phyloP scores from a whole-genome alignment of 345 rosid species.

The Citrus glauca region DNA sequence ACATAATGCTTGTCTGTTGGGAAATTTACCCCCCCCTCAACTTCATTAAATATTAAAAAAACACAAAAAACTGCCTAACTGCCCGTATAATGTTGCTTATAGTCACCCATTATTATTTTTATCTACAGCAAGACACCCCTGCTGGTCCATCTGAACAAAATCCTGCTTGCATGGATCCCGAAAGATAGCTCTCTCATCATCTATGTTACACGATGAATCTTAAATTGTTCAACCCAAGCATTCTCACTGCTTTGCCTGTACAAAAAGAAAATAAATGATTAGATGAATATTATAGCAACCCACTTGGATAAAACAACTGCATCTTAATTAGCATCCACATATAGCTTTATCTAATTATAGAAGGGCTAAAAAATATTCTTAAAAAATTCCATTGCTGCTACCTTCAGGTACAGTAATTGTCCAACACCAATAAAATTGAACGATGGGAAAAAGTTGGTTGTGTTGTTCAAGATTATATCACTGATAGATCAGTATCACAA shows the following conservation, averaged over 20 bases:
- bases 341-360: no score
- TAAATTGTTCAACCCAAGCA: not conserved
- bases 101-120: slow-evolving; percentile 11
- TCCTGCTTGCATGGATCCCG: slow-evolving; percentile 5
- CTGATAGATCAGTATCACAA: not conserved
- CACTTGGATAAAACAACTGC: no score
- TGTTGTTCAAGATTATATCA: not conserved
- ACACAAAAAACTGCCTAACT: not conserved
- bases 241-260: slow-evolving; percentile 35
- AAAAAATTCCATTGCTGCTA: not conserved
- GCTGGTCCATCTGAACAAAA: slow-evolving; percentile 13
- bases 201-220: not conserved
- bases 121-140: slow-evolving; percentile 33
- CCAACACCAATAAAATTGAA: not conserved
- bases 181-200: not conserved
- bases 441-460: not conserved
- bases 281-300: not conserved
- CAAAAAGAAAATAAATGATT: not conserved
- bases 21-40: slow-evolving; percentile 10
- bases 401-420: not conserved
- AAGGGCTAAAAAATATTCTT: slow-evolving; percentile 4
- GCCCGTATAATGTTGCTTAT: not conserved
- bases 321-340: no score
- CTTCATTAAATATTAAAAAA: slow-evolving; percentile 2
- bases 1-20: slow-evolving; percentile 15